A percentile compares a stretch with the other conserved stretches of the same genome.
These are phyloP conservation scores for Xylariaceae sp. DNA, from an alignment of 2,329 filamentous ascomycete genomes.

Conservation along the genomic window DNA sequence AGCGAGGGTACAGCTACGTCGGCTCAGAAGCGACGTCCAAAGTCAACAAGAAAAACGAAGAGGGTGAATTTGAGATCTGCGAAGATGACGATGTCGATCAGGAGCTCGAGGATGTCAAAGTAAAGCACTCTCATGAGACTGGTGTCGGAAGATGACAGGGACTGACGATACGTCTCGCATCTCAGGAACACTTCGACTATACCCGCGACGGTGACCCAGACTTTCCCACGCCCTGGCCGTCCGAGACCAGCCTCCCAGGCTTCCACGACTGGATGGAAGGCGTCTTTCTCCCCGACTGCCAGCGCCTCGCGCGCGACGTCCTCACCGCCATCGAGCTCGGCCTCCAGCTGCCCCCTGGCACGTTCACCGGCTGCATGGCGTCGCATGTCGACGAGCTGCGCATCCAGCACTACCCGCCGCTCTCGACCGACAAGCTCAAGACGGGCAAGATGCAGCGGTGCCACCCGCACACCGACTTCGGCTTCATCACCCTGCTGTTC, in stretches of 20 bases:
- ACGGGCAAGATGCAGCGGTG: conserved; percentile 8
- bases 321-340: conserved; percentile 6
- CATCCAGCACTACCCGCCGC: conserved; percentile 9
- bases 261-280: conserved; percentile 8
- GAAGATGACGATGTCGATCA: not conserved
- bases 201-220: conserved; percentile 2
- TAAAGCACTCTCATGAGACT: not conserved
- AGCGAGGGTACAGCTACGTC: not conserved
- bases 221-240: conserved; percentile 9
- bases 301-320: conserved; percentile 1
- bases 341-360: conserved; percentile 2
- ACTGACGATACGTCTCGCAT: no score
- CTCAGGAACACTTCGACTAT: conserved; percentile 9
- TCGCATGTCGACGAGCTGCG: conserved; percentile 9
- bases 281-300: conserved; percentile 1
- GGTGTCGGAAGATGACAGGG: not conserved
- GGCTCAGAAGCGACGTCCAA: not conserved
- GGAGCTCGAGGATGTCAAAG: not conserved
- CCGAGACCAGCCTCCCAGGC: conserved; percentile 2
- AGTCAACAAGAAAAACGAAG: not conserved
- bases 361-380: conserved; percentile 4
- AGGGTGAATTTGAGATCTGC: no score
- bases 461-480: conserved; percentile 14
- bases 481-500: conserved; percentile 32
- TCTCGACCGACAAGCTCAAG: conserved; percentile 4